Evolutionary conservation across 73 alveolate species (phyloP).

Genomic region (Loxodes magnus): DNA sequence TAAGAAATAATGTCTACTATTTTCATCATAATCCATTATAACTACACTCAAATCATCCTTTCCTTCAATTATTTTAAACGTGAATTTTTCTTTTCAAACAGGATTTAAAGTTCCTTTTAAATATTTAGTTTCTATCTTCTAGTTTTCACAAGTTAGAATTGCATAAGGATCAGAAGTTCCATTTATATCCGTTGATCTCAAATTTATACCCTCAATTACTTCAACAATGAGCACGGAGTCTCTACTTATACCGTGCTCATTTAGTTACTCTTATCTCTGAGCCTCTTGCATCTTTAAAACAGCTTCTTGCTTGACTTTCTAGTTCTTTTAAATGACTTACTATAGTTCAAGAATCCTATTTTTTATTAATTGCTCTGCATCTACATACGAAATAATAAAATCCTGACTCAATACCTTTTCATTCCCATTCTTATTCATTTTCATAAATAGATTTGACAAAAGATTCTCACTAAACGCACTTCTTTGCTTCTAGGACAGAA

Average conservation of each 20-base stretch:
- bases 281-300: slow-evolving; percentile 17
- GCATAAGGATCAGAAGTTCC: slow-evolving; percentile 54
- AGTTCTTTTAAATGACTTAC: slow-evolving; percentile 15
- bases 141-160: slow-evolving; percentile 30
- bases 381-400: slow-evolving; percentile 29
- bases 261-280: slow-evolving; percentile 17
- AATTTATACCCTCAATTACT: slow-evolving; percentile 46
- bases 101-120: slow-evolving; percentile 29
- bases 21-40: slow-evolving; percentile 32
- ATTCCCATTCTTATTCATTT: slow-evolving; percentile 27
- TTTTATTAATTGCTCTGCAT: slow-evolving; percentile 18
- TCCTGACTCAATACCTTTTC: slow-evolving; percentile 18
- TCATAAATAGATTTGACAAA: slow-evolving; percentile 11
- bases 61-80: slow-evolving; percentile 35
- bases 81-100: slow-evolving; percentile 51
- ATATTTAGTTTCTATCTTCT: slow-evolving; percentile 28
- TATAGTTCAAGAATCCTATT: slow-evolving; percentile 23
- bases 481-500: slow-evolving; percentile 4
- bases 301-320: slow-evolving; percentile 18
- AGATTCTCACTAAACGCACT: slow-evolving; percentile 18
- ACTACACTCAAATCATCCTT: slow-evolving; percentile 23
- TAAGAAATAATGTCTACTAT: slow-evolving; percentile 31
- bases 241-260: slow-evolving; percentile 48
- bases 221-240: slow-evolving; percentile 37
- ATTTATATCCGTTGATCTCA: slow-evolving; percentile 47